A percentile compares a stretch with the other conserved stretches of the same genome.
These are phyloP conservation scores for Breynia disticha DNA, from an alignment of 441 rosid genomes.

Conservation along the genomic window DNA sequence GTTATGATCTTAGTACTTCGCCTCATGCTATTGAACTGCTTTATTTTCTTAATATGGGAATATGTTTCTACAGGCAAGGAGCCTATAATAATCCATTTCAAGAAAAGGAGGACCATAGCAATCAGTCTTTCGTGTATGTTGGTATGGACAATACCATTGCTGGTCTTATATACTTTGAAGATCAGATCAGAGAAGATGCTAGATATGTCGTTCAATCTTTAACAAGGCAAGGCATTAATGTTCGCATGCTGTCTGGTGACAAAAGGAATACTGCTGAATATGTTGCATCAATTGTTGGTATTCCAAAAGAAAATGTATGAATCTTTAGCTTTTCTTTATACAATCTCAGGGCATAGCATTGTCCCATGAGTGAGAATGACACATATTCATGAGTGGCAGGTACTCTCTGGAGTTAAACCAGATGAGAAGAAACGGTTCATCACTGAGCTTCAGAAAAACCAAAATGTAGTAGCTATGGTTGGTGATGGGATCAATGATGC, in stretches of 20 bases:
- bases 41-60: no score
- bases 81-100: constrained; percentile 38
- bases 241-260: constrained; percentile 95
- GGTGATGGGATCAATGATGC: constrained; percentile 99
- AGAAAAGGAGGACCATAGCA: constrained; percentile 38
- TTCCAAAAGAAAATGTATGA: constrained; percentile 67
- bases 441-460: constrained; percentile 56
- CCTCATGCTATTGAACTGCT: no score
- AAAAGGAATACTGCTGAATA: constrained; percentile 72
- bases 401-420: constrained; percentile 79
- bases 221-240: constrained; percentile 59
- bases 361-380: not conserved
- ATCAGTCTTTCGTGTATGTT: constrained; percentile 75
- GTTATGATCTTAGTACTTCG: no score
- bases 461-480: constrained; percentile 81
- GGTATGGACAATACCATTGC: constrained; percentile 71
- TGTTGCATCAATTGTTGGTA: constrained; percentile 85
- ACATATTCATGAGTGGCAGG: constrained; percentile 33
- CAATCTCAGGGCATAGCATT: not conserved
- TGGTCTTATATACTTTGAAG: constrained; percentile 79
- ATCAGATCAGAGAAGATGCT: constrained; percentile 92
- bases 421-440: constrained; percentile 68
- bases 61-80: constrained; percentile 55
- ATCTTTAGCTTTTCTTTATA: constrained; percentile 4
- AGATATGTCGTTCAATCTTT: constrained; percentile 58